Evolutionary conservation across 2,329 filamentous ascomycete genomes (phyloP).

Genomic region (Byssochlamys sp.): DNA sequence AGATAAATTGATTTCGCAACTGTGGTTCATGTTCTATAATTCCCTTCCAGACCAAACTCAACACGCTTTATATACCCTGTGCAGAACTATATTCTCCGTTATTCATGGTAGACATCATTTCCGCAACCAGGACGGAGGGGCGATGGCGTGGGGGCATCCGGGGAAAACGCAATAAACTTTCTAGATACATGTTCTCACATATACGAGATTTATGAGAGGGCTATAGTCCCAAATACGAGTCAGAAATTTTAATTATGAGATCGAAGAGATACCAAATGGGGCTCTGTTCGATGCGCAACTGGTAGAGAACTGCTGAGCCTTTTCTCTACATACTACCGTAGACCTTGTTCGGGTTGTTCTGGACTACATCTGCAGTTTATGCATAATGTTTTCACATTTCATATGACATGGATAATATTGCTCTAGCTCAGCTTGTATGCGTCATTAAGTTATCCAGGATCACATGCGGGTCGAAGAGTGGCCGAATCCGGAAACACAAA

Average conservation of each 20-base stretch:
- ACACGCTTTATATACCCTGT: not conserved
- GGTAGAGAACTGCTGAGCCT: not conserved
- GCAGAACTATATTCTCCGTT: not conserved
- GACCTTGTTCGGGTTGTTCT: not conserved
- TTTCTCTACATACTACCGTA: not conserved
- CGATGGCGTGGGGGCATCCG: not conserved
- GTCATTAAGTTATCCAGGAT: not conserved
- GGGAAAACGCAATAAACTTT: not conserved
- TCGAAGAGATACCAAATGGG: not conserved
- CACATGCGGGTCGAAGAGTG: not conserved
- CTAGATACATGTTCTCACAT: not conserved
- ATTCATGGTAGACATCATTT: not conserved
- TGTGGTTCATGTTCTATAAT: not conserved
- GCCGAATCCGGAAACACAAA: not conserved
- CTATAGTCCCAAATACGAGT: not conserved
- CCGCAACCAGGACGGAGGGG: not conserved
- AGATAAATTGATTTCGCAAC: not conserved
- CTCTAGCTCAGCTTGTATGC: not conserved
- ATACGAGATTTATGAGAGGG: not conserved
- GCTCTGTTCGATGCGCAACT: no score
- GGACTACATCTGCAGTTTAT: not conserved
- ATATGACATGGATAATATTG: not conserved
- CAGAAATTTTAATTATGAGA: not conserved
- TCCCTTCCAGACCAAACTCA: not conserved
- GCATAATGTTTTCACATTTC: not conserved